Percentiles rank a stretch among this genome's conserved stretches.
These are phyloP conservation scores for Penicillium bialowiezense DNA, from an alignment of 495 filamentous ascomycete species.

Conservation along the genomic window DNA sequence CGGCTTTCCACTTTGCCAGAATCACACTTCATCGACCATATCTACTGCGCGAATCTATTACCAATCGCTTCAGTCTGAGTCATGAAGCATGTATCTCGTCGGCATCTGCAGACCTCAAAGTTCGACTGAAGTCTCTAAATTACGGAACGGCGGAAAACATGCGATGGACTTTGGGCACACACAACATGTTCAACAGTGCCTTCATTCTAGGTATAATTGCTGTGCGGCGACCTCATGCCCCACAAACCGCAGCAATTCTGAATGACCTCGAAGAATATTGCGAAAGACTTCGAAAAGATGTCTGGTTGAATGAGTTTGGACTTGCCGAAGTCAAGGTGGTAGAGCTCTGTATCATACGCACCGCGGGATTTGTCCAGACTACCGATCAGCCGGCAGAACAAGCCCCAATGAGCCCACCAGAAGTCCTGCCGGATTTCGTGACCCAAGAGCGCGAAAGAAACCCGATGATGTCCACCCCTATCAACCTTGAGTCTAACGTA, in stretches of 20 bases:
- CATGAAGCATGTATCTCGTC: constrained; percentile 16
- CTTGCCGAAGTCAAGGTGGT: constrained; percentile 16
- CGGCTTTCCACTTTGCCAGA: constrained; percentile 16
- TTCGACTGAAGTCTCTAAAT: constrained; percentile 8
- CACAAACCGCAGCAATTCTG: constrained; percentile 14
- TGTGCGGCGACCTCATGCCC: constrained; percentile 10
- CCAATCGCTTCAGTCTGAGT: constrained; percentile 13
- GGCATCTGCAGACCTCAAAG: constrained; percentile 14
- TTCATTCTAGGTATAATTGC: constrained; percentile 16
- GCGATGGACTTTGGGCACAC: constrained; percentile 16
- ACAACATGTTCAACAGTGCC: constrained; percentile 18
- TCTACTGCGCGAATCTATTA: constrained; percentile 15
- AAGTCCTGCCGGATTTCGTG: background rate
- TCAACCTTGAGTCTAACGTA: background rate
- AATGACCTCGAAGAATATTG: constrained; percentile 14
- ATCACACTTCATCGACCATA: constrained; percentile 17
- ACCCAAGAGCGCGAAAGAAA: background rate
- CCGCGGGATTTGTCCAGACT: constrained; percentile 2
- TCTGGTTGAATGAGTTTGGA: constrained; percentile 15
- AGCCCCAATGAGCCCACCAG: background rate
- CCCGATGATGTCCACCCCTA: background rate
- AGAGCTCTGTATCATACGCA: constrained; percentile 13
- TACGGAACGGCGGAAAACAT: constrained; percentile 16
- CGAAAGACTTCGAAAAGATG: constrained; percentile 10
- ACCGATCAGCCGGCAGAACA: constrained; percentile 2